Evolutionary conservation across 116 monocot genomes (phyloP), one percentile per base, ranked within the genome.

Genomic region (Phalaenopsis hybrid): DNA sequence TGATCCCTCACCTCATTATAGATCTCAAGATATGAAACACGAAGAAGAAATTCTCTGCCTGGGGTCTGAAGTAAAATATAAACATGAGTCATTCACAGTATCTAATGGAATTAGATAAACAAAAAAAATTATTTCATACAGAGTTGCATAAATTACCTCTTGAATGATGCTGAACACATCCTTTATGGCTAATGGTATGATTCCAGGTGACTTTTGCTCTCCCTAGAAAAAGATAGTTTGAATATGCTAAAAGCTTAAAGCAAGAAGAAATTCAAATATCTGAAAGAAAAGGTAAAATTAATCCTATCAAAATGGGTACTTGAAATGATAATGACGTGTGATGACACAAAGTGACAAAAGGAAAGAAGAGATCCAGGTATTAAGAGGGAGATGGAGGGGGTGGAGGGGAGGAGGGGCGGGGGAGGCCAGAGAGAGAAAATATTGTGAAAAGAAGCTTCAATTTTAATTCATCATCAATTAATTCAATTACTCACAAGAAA

Each of bases 81-180:
- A 46, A 65, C 17, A 69, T 44, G 51, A 83, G 12, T 61, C 17
- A 44, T 68, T 81, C 58, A 79, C 55, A 75, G 16, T 13, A 41
- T 72, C 16, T 72, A 37, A 72, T 17, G 15, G 37, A 2, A 37
- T 72, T 5, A 72, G 4, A 72, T 37, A 8, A 21, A 65, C 15
- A 48, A n/a, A 87, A 78, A 0, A 49, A 77, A 6, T 51, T 7
- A 51, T 50, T 51, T 45, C 74, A 81, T 31, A 76, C 23, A 75
- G 57, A 83, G 79, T n/a, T 50, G 37, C 75, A 73, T 48, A 20
- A 33, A 1, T 80, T 85, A 97, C 97, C 86, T 98, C 98, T 89
- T 98, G 98, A 83, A 98, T 98, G 84, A 95, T 95, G 87, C 92
- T 88, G 78, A 98, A 98, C 3, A 95, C 98, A 89, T 98, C 93